Percentiles rank a stretch among this genome's conserved stretches.
Conservation (phyloP, 1,284 basidiomycete species). For the Fomitopsis betulina region DNA sequence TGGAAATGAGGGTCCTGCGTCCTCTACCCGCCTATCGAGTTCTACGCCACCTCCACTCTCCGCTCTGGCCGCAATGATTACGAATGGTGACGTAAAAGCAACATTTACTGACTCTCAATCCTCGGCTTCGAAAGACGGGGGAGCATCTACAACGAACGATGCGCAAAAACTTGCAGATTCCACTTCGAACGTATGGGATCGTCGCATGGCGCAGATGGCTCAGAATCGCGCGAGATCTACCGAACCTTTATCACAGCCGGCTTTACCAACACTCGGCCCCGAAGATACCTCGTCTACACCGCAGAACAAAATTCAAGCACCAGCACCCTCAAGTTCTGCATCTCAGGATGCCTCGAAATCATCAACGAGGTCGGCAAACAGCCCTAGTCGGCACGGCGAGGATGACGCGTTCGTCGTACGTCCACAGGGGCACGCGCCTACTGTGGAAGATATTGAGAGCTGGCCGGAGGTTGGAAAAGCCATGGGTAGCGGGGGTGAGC, state of each 20-base stretch:
- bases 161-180: slow-evolving; percentile 20
- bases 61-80: slow-evolving; percentile 5
- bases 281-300: not conserved
- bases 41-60: slow-evolving; percentile 10
- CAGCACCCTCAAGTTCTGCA: slow-evolving; percentile 6
- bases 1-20: slow-evolving; percentile 7
- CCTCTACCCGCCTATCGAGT: slow-evolving; percentile 6
- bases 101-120: slow-evolving; percentile 10
- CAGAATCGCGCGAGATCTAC: slow-evolving; percentile 23
- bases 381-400: slow-evolving; percentile 12
- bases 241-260: slow-evolving; percentile 11
- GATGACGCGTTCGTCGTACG: slow-evolving; percentile 43
- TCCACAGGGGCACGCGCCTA: slow-evolving; percentile 12
- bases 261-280: not conserved
- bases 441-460: slow-evolving; percentile 32
- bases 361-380: slow-evolving; percentile 4
- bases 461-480: slow-evolving; percentile 47
- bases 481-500: slow-evolving; percentile 13
- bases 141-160: not conserved
- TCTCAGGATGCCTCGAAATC: slow-evolving; percentile 5
- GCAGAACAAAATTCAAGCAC: not conserved
- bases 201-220: slow-evolving; percentile 45
- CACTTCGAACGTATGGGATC: slow-evolving; percentile 44
- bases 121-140: not conserved
- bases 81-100: slow-evolving; percentile 20